Evolutionary conservation across 208 protist species (phyloP).

Genomic region (Porcisia deanei): DNA sequence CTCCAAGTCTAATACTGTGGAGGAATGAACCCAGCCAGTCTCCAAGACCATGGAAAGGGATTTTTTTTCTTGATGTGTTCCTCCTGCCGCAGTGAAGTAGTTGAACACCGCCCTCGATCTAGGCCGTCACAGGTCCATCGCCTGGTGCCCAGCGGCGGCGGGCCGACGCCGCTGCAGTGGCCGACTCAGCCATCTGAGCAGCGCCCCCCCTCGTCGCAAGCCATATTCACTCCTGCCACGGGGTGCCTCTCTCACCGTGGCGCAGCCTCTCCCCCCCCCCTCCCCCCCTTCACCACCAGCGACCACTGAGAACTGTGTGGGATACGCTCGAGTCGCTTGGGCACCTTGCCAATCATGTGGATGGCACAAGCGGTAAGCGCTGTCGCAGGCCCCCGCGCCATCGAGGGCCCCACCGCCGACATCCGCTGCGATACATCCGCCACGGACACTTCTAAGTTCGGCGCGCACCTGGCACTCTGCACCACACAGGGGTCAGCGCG

Average conservation of each 20-base stretch:
- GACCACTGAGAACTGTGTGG: not conserved
- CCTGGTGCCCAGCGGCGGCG: not conserved
- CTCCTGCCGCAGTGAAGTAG: no score
- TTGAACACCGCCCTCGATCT: no score
- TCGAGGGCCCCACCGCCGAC: not conserved
- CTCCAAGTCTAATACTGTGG: slow-evolving; percentile 36
- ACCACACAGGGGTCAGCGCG: not conserved
- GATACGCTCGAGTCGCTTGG: not conserved
- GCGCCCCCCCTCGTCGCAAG: not conserved
- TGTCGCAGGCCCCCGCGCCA: not conserved
- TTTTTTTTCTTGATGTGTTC: no score
- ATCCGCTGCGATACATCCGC: not conserved
- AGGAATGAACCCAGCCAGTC: not conserved
- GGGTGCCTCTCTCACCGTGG: not conserved
- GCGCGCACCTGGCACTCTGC: not conserved
- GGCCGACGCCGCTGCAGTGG: not conserved
- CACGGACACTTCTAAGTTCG: not conserved
- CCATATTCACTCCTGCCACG: not conserved
- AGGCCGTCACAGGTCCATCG: not conserved
- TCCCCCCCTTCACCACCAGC: not conserved
- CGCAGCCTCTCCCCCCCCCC: not conserved
- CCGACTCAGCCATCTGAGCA: slow-evolving; percentile 2
- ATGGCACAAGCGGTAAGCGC: not conserved
- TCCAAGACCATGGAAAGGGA: not conserved
- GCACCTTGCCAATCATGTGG: not conserved